Base-by-base conservation (phyloP, 1,139 yeast species). In the Citeromyces siamensis region DNA sequence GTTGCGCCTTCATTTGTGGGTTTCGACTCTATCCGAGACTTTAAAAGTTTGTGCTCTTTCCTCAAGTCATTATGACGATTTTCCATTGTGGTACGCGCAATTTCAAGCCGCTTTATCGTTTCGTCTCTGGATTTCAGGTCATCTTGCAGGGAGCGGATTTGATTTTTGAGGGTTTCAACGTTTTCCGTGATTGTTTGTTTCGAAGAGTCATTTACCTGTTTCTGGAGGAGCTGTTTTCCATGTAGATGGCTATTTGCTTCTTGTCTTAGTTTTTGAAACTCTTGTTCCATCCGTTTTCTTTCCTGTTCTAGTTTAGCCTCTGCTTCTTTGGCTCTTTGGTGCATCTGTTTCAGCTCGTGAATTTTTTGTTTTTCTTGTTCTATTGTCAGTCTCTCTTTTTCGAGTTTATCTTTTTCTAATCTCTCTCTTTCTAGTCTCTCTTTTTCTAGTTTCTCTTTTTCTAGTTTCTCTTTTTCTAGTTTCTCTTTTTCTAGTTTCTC, bases 211-310 rank as follows among this genome's bases (percentile, higher is more conserved):
- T n/a, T n/a, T n/a, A n/a, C 17, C 31, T 8, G 31, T 26, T 12
- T 14, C 17, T 26, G 17, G 8, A 16, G 31, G 17, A 13, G 20
- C 34, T 21, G 12, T 35, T 35, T 21, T n/a, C n/a, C n/a, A n/a
- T n/a, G n/a, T n/a, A n/a, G n/a, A n/a, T n/a, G n/a, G 29, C 13
- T 10, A 26, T 14, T 9, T 18, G 12, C 23, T n/a, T 10, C 13
- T 17, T 19, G 43, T 42, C 35, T 51, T 48, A 35, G 45, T 40
- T 12, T 35, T 39, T 17, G 38, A 34, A 20, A 40, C 44, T 7
- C 42, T 20, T 17, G 43, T 35, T 7, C 29, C 35, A 4, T 33
- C 37, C 9, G 19, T 14, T 29, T 20, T 17, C 12, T 32, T 36
- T 32, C 12, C 10, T n/a, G 10, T 33, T 31, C 18, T 18, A 23